These are phyloP conservation scores for Lentinus brumalis DNA, from an alignment of 768 basidiomycete genomes.

Conservation along the genomic window DNA sequence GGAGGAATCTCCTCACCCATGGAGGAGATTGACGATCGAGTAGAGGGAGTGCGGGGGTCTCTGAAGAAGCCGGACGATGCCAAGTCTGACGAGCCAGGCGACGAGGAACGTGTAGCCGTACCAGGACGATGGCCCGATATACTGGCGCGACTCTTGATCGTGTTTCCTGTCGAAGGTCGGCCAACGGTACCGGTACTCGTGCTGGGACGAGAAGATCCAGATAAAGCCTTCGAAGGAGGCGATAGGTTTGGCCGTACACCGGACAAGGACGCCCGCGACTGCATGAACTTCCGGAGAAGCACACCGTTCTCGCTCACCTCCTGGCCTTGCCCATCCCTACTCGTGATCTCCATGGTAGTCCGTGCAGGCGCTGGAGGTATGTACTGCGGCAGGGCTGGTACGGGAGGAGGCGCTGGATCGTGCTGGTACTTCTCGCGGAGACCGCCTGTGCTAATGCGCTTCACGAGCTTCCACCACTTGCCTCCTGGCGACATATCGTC, in stretches of 20 bases:
- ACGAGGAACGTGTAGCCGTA: slow-evolving; percentile 59
- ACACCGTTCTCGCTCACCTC: slow-evolving; percentile 19
- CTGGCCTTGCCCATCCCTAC: slow-evolving; percentile 10
- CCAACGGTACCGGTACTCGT: slow-evolving; percentile 15
- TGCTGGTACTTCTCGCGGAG: slow-evolving; percentile 56
- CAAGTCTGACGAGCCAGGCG: slow-evolving; percentile 60
- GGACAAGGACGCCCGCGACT: slow-evolving; percentile 29
- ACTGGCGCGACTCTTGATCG: slow-evolving; percentile 15
- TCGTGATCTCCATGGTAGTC: slow-evolving; percentile 29
- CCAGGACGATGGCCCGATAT: slow-evolving; percentile 39
- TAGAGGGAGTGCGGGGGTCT: slow-evolving; percentile 40
- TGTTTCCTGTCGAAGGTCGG: slow-evolving; percentile 26
- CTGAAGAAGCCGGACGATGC: slow-evolving; percentile 56
- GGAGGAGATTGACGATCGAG: slow-evolving; percentile 61
- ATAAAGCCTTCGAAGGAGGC: slow-evolving; percentile 15
- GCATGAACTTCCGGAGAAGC: slow-evolving; percentile 24
- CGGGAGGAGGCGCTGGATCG: slow-evolving; percentile 47
- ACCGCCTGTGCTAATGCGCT: slow-evolving; percentile 65
- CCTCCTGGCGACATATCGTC: slow-evolving; percentile 35
- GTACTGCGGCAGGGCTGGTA: slow-evolving; percentile 54
- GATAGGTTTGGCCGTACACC: slow-evolving; percentile 27
- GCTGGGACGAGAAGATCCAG: slow-evolving; percentile 19
- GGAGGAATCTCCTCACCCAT: slow-evolving; percentile 47
- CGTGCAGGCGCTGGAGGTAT: slow-evolving; percentile 17
- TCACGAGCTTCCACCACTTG: slow-evolving; percentile 70